These are phyloP conservation scores for Leccinum incarnatum DNA, from an alignment of 768 basidiomycete species.

Conservation along the genomic window DNA sequence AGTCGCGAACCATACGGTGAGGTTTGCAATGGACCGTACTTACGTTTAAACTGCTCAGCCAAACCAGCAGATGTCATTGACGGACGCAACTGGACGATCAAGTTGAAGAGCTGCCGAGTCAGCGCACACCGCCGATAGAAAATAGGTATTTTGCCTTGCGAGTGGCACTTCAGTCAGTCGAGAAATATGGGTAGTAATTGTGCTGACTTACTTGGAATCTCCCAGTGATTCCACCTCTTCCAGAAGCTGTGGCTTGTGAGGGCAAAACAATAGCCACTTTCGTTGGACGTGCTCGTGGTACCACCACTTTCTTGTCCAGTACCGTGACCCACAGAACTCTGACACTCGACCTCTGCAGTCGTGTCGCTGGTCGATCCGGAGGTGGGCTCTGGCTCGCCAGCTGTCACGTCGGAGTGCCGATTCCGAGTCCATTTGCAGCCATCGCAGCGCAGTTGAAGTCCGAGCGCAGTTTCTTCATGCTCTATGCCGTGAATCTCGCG, in stretches of 20 bases:
- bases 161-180: neutral
- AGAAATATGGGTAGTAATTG: neutral
- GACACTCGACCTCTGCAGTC: too few species aligned
- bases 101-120: neutral
- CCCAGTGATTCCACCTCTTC: neutral
- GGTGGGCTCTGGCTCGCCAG: neutral
- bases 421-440: neutral
- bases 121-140: neutral
- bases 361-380: too few species aligned
- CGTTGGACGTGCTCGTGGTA: too few species aligned
- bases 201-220: neutral
- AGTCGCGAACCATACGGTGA: neutral
- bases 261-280: neutral
- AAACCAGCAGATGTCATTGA: neutral
- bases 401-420: neutral
- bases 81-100: neutral
- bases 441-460: neutral
- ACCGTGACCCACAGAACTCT: too few species aligned
- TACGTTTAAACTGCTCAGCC: neutral
- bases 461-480: neutral
- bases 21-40: neutral
- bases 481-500: neutral
- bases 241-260: neutral
- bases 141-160: neutral
- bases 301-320: neutral